A percentile compares a stretch with the other conserved stretches of the same genome.
phyloP scores from a whole-genome alignment of 495 filamentous ascomycete species.

The Trichocladium uniseriatum region DNA sequence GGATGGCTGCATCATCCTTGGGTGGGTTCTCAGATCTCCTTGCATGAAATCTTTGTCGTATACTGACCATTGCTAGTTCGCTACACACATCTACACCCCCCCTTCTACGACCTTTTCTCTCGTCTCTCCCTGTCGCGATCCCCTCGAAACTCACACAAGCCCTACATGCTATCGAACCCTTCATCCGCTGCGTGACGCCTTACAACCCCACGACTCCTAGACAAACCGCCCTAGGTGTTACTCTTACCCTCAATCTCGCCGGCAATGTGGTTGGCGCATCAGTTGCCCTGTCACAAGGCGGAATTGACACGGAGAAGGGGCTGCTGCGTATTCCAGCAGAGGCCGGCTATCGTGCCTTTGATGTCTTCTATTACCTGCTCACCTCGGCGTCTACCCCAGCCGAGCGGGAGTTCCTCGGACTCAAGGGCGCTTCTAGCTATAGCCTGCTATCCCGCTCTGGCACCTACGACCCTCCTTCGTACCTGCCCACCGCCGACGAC shows the following conservation, averaged over 20 bases:
- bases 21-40: conserved; percentile 43
- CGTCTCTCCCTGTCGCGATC: conserved; percentile 66
- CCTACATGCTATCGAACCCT: conserved; percentile 70
- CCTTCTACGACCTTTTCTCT: conserved; percentile 69
- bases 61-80: conserved; percentile 45
- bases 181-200: conserved; percentile 77
- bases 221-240: conserved; percentile 71
- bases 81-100: conserved; percentile 84
- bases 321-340: conserved; percentile 73
- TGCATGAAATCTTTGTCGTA: neutral
- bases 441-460: conserved; percentile 67
- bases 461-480: conserved; percentile 80
- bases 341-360: conserved; percentile 84
- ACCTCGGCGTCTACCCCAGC: conserved; percentile 82
- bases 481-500: conserved; percentile 90
- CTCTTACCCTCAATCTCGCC: conserved; percentile 68
- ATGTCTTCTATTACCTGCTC: conserved; percentile 94
- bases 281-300: conserved; percentile 73
- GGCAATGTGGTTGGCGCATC: conserved; percentile 69
- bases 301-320: conserved; percentile 75
- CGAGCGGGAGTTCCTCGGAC: conserved; percentile 81
- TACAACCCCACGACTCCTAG: conserved; percentile 78
- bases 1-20: conserved; percentile 85
- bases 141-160: conserved; percentile 66
- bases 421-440: conserved; percentile 73